Evolutionary conservation across 129 eudicot genomes (phyloP).

Genomic region (Flaveria linearis): DNA sequence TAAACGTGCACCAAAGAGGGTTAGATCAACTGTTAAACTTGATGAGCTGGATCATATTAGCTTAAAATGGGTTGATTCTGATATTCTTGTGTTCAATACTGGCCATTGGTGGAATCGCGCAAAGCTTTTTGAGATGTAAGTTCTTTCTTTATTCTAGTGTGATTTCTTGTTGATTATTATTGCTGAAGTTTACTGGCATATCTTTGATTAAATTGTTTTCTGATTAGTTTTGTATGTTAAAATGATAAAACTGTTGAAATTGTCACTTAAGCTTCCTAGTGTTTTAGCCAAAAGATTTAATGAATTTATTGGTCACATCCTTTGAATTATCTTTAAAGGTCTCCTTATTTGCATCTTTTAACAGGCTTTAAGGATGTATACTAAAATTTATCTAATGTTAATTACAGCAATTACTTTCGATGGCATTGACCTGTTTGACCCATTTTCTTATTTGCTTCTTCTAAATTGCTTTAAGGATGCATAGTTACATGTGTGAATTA

Average conservation of each 20-base stretch:
- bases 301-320: conserved; percentile 46
- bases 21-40: conserved; percentile 53
- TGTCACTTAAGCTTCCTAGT: conserved; percentile 47
- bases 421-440: too few species aligned
- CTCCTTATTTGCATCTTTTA: not conserved
- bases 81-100: conserved; percentile 70
- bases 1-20: conserved; percentile 77
- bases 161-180: conserved; percentile 30
- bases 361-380: not conserved
- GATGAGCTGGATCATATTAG: conserved; percentile 69
- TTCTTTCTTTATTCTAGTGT: not conserved
- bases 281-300: conserved; percentile 50
- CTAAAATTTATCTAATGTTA: not conserved
- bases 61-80: conserved; percentile 68
- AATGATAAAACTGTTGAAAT: conserved; percentile 4
- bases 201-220: not conserved
- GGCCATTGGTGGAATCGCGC: conserved; percentile 94
- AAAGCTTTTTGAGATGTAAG: conserved; percentile 76
- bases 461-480: not conserved
- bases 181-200: not conserved
- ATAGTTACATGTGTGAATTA: not conserved
- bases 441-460: conserved; percentile 42
- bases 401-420: too few species aligned
- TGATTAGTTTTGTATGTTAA: not conserved
- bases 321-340: conserved; percentile 21